These are phyloP conservation scores for Diphasiastrum complanatum DNA, from an alignment of 83 land plant genomes.

Conservation along the genomic window DNA sequence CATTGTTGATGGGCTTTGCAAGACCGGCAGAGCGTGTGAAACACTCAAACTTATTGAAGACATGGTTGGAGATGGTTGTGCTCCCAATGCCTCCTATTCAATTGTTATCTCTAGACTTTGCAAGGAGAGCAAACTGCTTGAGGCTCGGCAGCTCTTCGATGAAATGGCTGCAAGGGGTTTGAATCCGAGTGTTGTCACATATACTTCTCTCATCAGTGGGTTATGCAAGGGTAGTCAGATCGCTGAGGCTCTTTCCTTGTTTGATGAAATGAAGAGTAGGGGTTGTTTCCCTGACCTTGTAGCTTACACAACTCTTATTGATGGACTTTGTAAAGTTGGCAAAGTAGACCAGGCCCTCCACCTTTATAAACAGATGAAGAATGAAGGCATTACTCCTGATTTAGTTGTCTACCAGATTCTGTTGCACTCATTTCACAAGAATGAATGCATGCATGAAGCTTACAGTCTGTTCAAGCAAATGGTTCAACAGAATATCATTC, in stretches of 20 bases:
- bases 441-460: too few relatives aligned
- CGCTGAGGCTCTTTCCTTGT: constrained; percentile 35
- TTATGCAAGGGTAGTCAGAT: constrained; percentile 26
- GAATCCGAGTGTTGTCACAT: constrained; percentile 34
- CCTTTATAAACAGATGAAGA: too few relatives aligned
- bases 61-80: not conserved
- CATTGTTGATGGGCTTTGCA: constrained; percentile 55
- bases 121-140: constrained; percentile 27
- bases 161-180: constrained; percentile 43
- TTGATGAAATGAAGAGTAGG: constrained; percentile 50
- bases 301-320: too few relatives aligned
- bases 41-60: not conserved
- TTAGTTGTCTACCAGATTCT: too few relatives aligned
- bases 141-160: constrained; percentile 36
- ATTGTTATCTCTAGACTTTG: not conserved
- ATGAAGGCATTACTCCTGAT: too few relatives aligned
- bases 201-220: constrained; percentile 31
- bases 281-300: too few relatives aligned
- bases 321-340: too few relatives aligned
- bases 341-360: too few relatives aligned
- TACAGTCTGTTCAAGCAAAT: too few relatives aligned
- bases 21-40: not conserved
- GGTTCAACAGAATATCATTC: too few relatives aligned
- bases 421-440: too few relatives aligned
- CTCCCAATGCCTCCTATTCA: not conserved